A percentile compares a stretch with the other conserved stretches of the same genome.
These are phyloP conservation scores for Blastobotrys arbuscula DNA, from an alignment of 1,139 yeast species.

Conservation along the genomic window DNA sequence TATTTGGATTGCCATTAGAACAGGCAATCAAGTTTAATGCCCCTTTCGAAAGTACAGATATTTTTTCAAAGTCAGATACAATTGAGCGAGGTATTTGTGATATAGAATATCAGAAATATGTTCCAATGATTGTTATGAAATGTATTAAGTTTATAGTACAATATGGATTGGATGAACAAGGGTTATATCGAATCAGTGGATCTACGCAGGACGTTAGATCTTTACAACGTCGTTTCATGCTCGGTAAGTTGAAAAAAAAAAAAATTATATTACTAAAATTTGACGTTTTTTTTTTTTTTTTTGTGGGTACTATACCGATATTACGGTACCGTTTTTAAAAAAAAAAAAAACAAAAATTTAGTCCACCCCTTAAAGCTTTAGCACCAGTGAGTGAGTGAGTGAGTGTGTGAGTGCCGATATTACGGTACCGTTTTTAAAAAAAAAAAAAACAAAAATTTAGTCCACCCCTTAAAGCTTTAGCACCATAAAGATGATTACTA, in stretches of 20 bases:
- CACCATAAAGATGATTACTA: slow-evolving; percentile 7
- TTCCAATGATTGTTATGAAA: slow-evolving; percentile 25
- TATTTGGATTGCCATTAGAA: slow-evolving; percentile 27
- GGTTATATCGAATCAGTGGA: slow-evolving; percentile 76
- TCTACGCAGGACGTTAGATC: slow-evolving; percentile 61
- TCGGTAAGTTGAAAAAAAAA: slow-evolving; percentile 19
- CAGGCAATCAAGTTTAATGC: slow-evolving; percentile 24
- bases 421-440: neutral
- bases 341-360: neutral
- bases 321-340: neutral
- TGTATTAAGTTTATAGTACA: slow-evolving; percentile 22
- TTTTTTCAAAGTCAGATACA: slow-evolving; percentile 14
- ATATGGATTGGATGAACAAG: slow-evolving; percentile 68
- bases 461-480: neutral
- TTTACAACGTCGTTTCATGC: slow-evolving; percentile 59
- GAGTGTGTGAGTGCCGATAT: too few species aligned
- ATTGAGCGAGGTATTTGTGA: slow-evolving; percentile 19
- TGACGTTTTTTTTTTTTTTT: neutral
- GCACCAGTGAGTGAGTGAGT: neutral
- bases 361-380: neutral
- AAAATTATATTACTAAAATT: too few species aligned
- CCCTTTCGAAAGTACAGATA: slow-evolving; percentile 13
- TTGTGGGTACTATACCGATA: too few species aligned
- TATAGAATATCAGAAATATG: slow-evolving; percentile 19
- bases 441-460: neutral